Evolutionary conservation across 2,329 filamentous ascomycete genomes (phyloP), one percentile per base, ranked within the genome.

Genomic region (Boeremia lycopersici): DNA sequence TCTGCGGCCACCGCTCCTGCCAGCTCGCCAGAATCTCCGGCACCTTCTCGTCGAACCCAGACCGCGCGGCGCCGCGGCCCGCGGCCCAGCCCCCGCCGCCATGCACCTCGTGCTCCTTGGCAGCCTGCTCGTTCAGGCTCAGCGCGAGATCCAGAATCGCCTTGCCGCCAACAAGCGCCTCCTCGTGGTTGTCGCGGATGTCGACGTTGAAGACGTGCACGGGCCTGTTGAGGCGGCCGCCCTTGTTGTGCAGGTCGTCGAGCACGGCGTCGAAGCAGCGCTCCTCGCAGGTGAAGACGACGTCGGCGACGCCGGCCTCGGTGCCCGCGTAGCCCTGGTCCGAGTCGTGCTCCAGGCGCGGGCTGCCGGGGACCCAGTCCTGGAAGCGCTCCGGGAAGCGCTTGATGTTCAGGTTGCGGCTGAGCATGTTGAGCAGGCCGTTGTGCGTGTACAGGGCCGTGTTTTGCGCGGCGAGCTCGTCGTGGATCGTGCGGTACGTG

Each of bases 181-280:
- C 95, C 74, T 99, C 93, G 70, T 98, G 95, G 70, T 98, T 99
- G 77, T 99, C 95, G 75, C 90, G 93, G 70, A 99, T 99, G 73
- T 99, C 95, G 49, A 99, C 89, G 68, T 99, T 99, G 81, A 99
- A 96, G 52, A 99, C 91, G 72, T 99, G 95, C 0, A 99, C 95
- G 0, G 95, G 93, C 2, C 91, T 82, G 74, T 99, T 99, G 53
- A 99, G 81, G 3, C 90, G 89, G 0, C 89, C 86, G 7, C 93
- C 95, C 59, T 96, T 86, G 67, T 87, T 90, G 59, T 96, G 85
- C 47, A 99, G 81, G 73, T 99, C 93, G 68, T 99, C 95, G 10
- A 99, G 84, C 30, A 99, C 95, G 4, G 95, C 93, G 76, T 99
- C 95, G 91, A 96, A 99, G 73, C 95, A 99, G 57, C 95, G 84